Conservation (phyloP, 805 yeast species). For the Suhomyces tanzawaensis region DNA sequence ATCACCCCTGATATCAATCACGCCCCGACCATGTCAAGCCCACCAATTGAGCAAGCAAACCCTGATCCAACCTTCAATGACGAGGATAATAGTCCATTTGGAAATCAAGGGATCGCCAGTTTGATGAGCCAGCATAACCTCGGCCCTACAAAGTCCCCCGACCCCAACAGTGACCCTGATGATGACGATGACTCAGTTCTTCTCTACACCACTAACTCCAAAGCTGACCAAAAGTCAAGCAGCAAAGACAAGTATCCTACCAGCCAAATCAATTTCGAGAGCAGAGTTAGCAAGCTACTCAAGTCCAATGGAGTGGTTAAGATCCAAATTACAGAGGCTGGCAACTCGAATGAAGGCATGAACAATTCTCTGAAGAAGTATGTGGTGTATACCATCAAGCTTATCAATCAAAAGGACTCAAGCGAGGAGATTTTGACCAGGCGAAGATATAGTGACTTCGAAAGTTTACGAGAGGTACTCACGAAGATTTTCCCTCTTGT, state of each 20-base stretch:
- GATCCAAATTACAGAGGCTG: constrained; percentile 70
- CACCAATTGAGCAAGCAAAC: neutral
- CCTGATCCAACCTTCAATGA: constrained; percentile 16
- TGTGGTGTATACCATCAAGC: constrained; percentile 76
- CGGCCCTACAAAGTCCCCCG: neutral
- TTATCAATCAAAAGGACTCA: constrained; percentile 40
- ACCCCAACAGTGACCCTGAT: constrained; percentile 14
- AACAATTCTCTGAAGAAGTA: constrained; percentile 60
- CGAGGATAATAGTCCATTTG: constrained; percentile 41
- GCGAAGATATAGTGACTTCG: constrained; percentile 86
- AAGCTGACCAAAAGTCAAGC: constrained; percentile 5
- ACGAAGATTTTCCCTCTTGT: constrained; percentile 73
- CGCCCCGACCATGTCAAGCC: neutral
- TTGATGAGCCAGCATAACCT: constrained; percentile 14
- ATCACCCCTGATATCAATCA: too few relatives aligned
- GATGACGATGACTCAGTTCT: constrained; percentile 32
- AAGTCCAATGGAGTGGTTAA: constrained; percentile 26
- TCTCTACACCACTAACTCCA: constrained; percentile 22
- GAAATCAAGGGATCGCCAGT: constrained; percentile 28
- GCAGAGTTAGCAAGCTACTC: constrained; percentile 36
- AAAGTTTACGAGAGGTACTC: constrained; percentile 69
- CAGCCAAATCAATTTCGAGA: constrained; percentile 33
- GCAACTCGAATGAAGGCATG: constrained; percentile 76
- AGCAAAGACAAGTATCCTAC: constrained; percentile 18
- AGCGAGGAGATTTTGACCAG: constrained; percentile 55